Evolutionary conservation across 345 rosid species (phyloP), one percentile per base, ranked within the genome.

Genomic region (Hibiscus mutabilis): DNA sequence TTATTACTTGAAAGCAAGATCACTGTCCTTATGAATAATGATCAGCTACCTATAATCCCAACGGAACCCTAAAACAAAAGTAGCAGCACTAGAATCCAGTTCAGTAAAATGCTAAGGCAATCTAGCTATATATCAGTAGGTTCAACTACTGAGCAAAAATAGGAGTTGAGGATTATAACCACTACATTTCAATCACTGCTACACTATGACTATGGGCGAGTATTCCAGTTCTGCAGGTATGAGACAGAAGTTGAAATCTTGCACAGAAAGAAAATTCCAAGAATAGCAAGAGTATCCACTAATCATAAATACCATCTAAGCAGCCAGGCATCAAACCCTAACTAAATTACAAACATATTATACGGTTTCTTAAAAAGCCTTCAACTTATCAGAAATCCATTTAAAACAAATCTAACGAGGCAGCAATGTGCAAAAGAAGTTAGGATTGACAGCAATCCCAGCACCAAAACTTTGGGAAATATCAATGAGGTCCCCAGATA

Each of bases 21-120:
- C 79, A 78, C 82, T 62, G 80, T 79, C 84, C 74, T 80, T 80
- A 79, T 78, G 78, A 80, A 81, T 77, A 73, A 76, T 78, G 72
- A 75, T 70, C 80, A 82, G 81, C 66, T 70, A 80, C 73, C 66
- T 70, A 80, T 74, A n/a, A 61, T 72, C 74, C 75, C 85, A 80
- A 80, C 27, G 69, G 78, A 71, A 84, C 24, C 78, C 19, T 47
- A 35, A 75, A 81, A 83, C 29, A 71, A 42, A 80, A 73, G 72
- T 75, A 83, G 73, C 63, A 77, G 79, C 60, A 77, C 78, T 40
- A 46, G 77, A 74, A 74, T 61, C 81, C 83, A 80, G 47, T 74
- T 73, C 64, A 66, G 79, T 60, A 66, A 72, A 73, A 85, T 51
- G 73, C 86, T 78, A 80, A 85, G 78, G 75, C 80, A 82, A 88